Percentiles rank a stretch among this genome's conserved stretches.
Conservation (phyloP, 2,329 filamentous ascomycete genomes). For the Arthrinium phaeospermum region DNA sequence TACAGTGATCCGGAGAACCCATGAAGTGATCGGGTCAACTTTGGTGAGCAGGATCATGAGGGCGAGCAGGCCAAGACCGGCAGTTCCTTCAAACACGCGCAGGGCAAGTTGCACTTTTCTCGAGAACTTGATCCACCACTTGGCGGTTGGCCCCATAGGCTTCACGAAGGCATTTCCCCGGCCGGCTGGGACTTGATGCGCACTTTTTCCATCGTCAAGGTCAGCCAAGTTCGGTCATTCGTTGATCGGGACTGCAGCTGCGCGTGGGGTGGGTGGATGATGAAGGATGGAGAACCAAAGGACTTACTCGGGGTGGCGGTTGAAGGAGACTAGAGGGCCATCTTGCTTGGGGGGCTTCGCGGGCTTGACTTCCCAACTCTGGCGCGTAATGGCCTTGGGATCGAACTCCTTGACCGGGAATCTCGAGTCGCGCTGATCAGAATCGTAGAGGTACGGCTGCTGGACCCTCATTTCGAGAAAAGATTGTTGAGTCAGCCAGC, state of each 20-base stretch:
- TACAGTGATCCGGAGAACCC: constrained; percentile 80
- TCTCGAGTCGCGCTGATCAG: constrained; percentile 32
- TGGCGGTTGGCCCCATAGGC: constrained; percentile 73
- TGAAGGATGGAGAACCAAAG: constrained; percentile 28
- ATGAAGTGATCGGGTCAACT: constrained; percentile 67
- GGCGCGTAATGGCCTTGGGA: constrained; percentile 83
- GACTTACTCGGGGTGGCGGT: constrained; percentile 86
- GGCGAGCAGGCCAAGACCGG: constrained; percentile 72
- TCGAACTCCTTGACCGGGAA: constrained; percentile 54
- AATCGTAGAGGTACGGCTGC: constrained; percentile 40
- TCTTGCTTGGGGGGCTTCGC: constrained; percentile 68
- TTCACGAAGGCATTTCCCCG: constrained; percentile 62
- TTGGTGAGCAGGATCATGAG: constrained; percentile 79
- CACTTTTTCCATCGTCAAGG: constrained; percentile 42
- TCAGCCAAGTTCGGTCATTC: background rate
- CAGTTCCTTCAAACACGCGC: constrained; percentile 70
- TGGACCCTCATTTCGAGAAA: constrained; percentile 35
- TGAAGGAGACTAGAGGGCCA: constrained; percentile 82
- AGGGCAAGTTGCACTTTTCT: constrained; percentile 73
- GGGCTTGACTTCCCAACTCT: constrained; percentile 71
- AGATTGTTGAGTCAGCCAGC: constrained; percentile 21
- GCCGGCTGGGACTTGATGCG: constrained; percentile 69
- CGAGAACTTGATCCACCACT: constrained; percentile 71
- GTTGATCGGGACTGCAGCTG: background rate
- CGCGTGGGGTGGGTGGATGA: background rate